Conservation (phyloP, 352 stramenopile species). For the Phytophthora cactorum region DNA sequence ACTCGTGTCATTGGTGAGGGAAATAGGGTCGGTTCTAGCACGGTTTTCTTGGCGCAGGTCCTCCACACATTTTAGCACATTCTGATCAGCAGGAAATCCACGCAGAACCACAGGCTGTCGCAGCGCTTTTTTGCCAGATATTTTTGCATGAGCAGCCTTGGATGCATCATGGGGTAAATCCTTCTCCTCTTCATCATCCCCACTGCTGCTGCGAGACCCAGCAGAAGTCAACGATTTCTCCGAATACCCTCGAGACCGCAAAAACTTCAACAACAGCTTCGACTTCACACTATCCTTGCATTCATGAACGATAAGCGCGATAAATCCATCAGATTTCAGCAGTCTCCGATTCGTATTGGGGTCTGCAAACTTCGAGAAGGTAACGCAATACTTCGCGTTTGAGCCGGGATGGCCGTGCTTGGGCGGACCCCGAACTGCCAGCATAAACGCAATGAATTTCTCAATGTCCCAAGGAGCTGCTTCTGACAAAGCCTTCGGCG, state of each 20-base stretch:
- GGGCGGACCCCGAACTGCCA: slow-evolving; percentile 19
- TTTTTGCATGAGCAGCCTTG: slow-evolving; percentile 9
- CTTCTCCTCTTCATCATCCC: slow-evolving; percentile 37
- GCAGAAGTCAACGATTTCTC: slow-evolving; percentile 33
- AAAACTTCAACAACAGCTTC: slow-evolving; percentile 55
- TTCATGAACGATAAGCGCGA: slow-evolving; percentile 48
- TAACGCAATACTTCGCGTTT: slow-evolving; percentile 49
- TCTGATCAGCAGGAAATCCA: slow-evolving; percentile 71
- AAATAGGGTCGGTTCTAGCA: slow-evolving; percentile 3
- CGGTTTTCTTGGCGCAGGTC: slow-evolving; percentile 44
- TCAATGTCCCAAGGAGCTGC: slow-evolving; percentile 63
- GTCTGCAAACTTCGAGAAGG: slow-evolving; percentile 75
- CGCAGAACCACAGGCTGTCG: slow-evolving; percentile 35
- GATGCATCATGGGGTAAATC: slow-evolving; percentile 10
- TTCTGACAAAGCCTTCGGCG: slow-evolving; percentile 15
- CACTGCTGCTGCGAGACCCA: slow-evolving; percentile 20
- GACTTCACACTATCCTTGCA: slow-evolving; percentile 50
- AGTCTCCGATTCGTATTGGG: slow-evolving; percentile 36
- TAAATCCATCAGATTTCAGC: slow-evolving; percentile 49
- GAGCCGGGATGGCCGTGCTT: slow-evolving; percentile 35
- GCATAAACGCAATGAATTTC: slow-evolving; percentile 69
- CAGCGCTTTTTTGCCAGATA: slow-evolving; percentile 11
- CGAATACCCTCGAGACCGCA: slow-evolving; percentile 51
- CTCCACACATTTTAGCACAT: slow-evolving; percentile 81
- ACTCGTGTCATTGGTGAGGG: slow-evolving; percentile 3